Evolutionary conservation across 129 eudicot genomes (phyloP).

Genomic region (Scalesia atractyloides): DNA sequence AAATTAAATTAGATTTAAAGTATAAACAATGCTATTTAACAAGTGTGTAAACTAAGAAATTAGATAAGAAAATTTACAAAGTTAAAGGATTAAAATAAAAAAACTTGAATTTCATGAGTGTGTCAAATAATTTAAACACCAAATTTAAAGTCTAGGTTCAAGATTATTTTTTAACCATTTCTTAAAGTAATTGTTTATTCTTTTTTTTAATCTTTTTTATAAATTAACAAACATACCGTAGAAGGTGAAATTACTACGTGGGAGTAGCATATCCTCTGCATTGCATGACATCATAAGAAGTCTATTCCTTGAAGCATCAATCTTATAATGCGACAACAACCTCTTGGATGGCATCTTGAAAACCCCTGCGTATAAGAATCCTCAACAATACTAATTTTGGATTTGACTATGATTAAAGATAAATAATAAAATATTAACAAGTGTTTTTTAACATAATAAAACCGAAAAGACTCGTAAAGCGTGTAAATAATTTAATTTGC

Average conservation of each 20-base stretch:
- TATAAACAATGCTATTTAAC: too few relatives aligned
- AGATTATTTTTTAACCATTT: background rate
- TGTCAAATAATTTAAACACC: too few relatives aligned
- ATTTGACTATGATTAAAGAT: background rate
- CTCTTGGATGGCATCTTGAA: conserved; percentile 93
- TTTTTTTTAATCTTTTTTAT: background rate
- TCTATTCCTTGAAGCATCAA: conserved; percentile 64
- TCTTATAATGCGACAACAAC: conserved; percentile 87
- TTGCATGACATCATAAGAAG: conserved; percentile 93
- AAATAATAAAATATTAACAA: background rate
- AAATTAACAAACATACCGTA: conserved; percentile 52
- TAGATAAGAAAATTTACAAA: background rate
- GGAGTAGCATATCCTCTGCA: conserved; percentile 97
- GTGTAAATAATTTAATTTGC: background rate
- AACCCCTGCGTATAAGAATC: conserved; percentile 58
- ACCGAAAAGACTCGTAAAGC: background rate
- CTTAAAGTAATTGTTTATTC: too few relatives aligned
- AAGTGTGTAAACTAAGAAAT: background rate
- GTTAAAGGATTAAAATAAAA: background rate
- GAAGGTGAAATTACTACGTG: conserved; percentile 79
- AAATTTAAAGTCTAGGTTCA: background rate
- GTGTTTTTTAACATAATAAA: too few relatives aligned
- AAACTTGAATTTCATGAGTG: too few relatives aligned
- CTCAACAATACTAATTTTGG: conserved; percentile 2
- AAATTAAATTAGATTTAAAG: too few relatives aligned